These are phyloP conservation scores for Leishmania major DNA, from an alignment of 208 protist species.

Conservation along the genomic window DNA sequence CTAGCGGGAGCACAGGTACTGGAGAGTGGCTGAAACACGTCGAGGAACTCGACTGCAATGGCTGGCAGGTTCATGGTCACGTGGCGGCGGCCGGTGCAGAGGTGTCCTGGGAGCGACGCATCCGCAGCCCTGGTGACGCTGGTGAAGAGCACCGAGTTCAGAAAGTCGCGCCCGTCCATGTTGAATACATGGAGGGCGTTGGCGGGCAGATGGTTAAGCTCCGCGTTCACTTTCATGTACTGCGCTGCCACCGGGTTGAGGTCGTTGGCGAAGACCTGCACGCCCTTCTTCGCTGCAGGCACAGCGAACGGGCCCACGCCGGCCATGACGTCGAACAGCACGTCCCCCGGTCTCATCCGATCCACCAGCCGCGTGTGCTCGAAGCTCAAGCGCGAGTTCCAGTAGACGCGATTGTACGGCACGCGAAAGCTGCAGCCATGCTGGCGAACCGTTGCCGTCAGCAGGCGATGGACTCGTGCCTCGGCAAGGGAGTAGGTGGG, in stretches of 20 bases:
- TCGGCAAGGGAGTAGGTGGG: constrained; percentile 12
- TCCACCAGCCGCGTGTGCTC: constrained; percentile 95
- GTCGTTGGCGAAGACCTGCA: constrained; percentile 96
- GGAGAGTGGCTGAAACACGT: constrained; percentile 67
- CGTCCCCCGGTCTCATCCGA: constrained; percentile 65
- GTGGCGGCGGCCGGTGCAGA: constrained; percentile 65
- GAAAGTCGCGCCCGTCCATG: constrained; percentile 95
- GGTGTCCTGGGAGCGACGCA: not conserved
- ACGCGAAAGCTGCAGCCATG: constrained; percentile 94
- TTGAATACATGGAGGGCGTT: constrained; percentile 85
- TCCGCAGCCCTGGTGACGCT: constrained; percentile 20
- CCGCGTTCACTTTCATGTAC: constrained; percentile 91
- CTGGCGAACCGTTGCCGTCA: constrained; percentile 88
- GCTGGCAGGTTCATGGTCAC: constrained; percentile 98
- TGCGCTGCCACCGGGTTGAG: constrained; percentile 95
- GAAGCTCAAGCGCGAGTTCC: constrained; percentile 96
- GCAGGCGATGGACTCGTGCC: constrained; percentile 36
- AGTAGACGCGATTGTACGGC: constrained; percentile 98
- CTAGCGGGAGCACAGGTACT: not conserved
- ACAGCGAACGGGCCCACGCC: constrained; percentile 98
- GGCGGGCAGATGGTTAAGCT: constrained; percentile 82
- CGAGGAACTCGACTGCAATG: constrained; percentile 95
- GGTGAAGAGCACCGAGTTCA: constrained; percentile 78
- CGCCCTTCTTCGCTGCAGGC: constrained; percentile 88
- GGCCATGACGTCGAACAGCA: constrained; percentile 96